Evolutionary conservation across 768 basidiomycete genomes (phyloP), one percentile per base, ranked within the genome.

Genomic region (Glaciozyma martinii): DNA sequence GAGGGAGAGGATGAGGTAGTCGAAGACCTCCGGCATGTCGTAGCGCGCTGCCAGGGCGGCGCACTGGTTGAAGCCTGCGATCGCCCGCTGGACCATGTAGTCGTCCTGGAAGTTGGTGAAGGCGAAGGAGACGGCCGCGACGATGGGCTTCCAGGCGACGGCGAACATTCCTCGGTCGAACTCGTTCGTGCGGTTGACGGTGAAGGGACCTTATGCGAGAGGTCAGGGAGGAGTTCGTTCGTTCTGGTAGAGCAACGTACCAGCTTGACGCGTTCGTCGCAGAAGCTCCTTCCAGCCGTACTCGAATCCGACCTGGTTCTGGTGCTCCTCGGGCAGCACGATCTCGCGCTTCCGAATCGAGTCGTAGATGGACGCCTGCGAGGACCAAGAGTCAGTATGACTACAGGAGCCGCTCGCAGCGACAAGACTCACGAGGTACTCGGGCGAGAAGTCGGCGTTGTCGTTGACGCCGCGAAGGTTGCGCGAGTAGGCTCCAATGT

Each of bases 241-340:
- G 32, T 49, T 46, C 53, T 4, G 44, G 55, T 19, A 56, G 56
- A 16, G 29, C 47, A 6, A 40, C 59, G 57, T 13, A 66, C 62
- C 66, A 30, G 52, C 61, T 9, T 54, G 74, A 85, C 85, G 62
- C 85, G 92, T 85, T 40, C 95, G 83, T 40, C 85, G 77, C 44
- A 97, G 81, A 15, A 99, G 80, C 71, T 97, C 92, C 75, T 95
- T 97, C 95, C 95, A 99, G 23, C 95, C 94, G 75, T 94, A 95
- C 71, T 98, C 95, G 75, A 99, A 99, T 13, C 95, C 95, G 53
- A 94, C 82, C 74, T 90, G 90, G 3, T 94, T 95, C 13, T 86
- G 88, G 73, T 99, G 95, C 72, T 99, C 95, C 77, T 97, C 92
- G 0, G 95, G 94, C 85, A 99, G 87, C 57, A 98, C 82, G 61